Conservation (phyloP, 345 rosid species). For the Mangifera indica region DNA sequence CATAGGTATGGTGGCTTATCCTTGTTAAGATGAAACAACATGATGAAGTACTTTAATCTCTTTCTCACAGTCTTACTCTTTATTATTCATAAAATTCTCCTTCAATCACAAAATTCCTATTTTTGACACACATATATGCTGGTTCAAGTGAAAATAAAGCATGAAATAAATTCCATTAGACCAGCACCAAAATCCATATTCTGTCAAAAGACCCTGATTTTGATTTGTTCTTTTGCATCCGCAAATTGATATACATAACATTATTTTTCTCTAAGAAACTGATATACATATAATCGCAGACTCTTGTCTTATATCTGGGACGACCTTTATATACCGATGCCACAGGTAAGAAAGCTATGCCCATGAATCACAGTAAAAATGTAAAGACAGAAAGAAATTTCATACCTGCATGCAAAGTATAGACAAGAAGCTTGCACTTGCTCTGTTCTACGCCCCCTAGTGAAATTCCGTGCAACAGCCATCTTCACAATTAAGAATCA, state of each 20-base stretch:
- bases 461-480: constrained; percentile 75
- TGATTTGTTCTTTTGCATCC: background rate
- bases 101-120: background rate
- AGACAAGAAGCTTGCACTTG: constrained; percentile 84
- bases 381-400: constrained; percentile 13
- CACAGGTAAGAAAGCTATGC: background rate
- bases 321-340: background rate
- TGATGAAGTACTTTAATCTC: background rate
- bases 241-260: background rate
- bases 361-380: background rate
- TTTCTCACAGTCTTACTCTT: background rate
- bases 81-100: background rate
- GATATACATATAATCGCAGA: background rate
- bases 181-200: background rate
- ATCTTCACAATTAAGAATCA: constrained; percentile 42
- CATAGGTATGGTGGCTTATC: no score
- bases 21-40: no score
- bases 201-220: background rate
- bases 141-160: background rate
- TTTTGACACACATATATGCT: background rate
- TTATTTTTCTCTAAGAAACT: background rate
- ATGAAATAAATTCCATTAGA: background rate
- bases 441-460: constrained; percentile 79
- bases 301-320: background rate
- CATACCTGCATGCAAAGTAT: constrained; percentile 90